Percentiles rank a stretch among this genome's conserved stretches.
Evolutionary conservation across 345 rosid species (phyloP).

Genomic region (Luvunga scandens): DNA sequence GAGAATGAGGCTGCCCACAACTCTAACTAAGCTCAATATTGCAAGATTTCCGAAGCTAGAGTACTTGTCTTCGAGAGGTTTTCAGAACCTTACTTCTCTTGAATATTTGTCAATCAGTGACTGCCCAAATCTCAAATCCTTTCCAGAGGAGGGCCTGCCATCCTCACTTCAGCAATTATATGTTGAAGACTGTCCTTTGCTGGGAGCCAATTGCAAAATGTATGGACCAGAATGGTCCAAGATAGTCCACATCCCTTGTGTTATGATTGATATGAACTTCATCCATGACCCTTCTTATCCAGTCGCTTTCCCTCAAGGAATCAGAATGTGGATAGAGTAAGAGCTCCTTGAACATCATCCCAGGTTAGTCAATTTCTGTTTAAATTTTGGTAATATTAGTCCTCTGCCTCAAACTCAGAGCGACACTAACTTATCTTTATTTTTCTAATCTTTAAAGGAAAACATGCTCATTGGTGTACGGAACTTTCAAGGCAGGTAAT

Average conservation of each 20-base stretch:
- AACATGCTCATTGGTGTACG: neutral
- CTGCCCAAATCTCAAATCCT: neutral
- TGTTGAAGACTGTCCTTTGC: neutral
- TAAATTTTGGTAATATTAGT: neutral
- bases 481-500: neutral
- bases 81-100: neutral
- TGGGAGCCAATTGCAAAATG: neutral
- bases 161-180: neutral
- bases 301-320: rapidly evolving
- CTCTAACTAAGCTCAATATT: neutral
- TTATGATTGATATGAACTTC: neutral
- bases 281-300: neutral
- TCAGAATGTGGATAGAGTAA: neutral
- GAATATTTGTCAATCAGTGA: neutral
- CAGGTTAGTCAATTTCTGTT: conserved; percentile 4
- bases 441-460: neutral
- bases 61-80: neutral
- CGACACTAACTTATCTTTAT: neutral
- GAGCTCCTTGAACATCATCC: neutral
- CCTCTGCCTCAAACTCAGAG: neutral
- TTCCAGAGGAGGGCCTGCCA: neutral
- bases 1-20: neutral
- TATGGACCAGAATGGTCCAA: conserved; percentile 3
- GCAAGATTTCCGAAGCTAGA: neutral
- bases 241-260: neutral